These are phyloP conservation scores for Artemisia tridentata DNA, from an alignment of 129 eudicot genomes.

Conservation along the genomic window DNA sequence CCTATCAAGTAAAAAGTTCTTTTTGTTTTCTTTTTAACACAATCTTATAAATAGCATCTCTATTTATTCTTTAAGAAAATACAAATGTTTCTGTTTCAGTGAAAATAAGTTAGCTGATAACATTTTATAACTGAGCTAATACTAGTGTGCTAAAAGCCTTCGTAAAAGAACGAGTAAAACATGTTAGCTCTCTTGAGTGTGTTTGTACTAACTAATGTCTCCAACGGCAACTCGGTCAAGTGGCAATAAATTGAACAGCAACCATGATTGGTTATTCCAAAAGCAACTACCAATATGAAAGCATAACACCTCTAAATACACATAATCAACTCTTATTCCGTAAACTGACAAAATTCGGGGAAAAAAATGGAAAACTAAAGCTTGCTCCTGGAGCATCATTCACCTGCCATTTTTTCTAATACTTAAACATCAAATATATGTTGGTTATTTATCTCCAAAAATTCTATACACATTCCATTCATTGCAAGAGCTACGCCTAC, in stretches of 20 bases:
- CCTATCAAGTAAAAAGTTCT: neutral
- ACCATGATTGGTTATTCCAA: neutral
- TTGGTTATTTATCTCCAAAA: too few species aligned
- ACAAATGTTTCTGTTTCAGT: neutral
- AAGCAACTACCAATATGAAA: neutral
- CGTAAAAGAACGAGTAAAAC: neutral
- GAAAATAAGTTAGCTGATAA: neutral
- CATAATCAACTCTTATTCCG: neutral
- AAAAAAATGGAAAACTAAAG: too few species aligned
- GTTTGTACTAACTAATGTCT: conserved; percentile 3
- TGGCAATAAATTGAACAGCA: neutral
- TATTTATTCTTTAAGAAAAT: neutral
- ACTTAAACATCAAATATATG: too few species aligned
- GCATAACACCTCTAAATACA: neutral
- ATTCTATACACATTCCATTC: too few species aligned
- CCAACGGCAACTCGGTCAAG: neutral
- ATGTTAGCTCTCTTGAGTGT: conserved; percentile 13
- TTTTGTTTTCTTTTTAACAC: neutral
- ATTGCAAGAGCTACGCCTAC: too few species aligned
- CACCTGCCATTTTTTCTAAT: too few species aligned
- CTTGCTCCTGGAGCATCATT: too few species aligned
- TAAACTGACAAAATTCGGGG: neutral
- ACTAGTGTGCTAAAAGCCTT: neutral
- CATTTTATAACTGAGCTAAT: neutral
- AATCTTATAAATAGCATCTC: neutral